Evolutionary conservation across 2,329 filamentous ascomycete species (phyloP), one percentile per base, ranked within the genome.

Genomic region (Helotiales sp.): DNA sequence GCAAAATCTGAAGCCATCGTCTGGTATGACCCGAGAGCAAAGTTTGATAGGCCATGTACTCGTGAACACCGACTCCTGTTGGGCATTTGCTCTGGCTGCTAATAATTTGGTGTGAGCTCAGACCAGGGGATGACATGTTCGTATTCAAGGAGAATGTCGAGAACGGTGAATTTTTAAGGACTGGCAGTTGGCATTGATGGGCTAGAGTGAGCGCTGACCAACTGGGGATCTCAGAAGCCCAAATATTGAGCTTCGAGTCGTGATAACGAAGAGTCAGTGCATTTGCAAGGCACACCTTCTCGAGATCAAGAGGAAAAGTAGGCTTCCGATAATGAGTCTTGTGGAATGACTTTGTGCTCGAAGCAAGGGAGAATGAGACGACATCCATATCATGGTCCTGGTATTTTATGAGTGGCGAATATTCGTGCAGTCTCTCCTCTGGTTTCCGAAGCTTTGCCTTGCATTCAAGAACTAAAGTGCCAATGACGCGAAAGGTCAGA

Each of bases 11-110:
- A 1, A 73, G 67, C 79, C 81, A 83, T 5, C 81, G 73, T 1
- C 75, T 67, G 42, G 69, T 57, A 15, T 71, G 75, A 0, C 79
- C 80, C 2, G 73, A 69, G 2, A 79, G 69, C 0, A 85, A 64
- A 5, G 59, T 67, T 59, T 79, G 75, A 58, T 76, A 78, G 0
- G 80, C 72, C 49, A 74, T 72, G 59, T 74, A 83, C 52, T 84
- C 81, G 24, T 81, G 77, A 0, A 76, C 55, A 9, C 73, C 75
- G n/a, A 82, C 53, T 2, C 73, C 71, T 1, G 72, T 44, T 0
- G 81, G 80, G 57, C 81, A 83, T 2, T 71, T 69, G 0, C 72
- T 70, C 44, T 81, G 77, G 29, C 67, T 77, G 1, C 80, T 75
- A 36, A 82, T 68, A 0, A 76, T 65, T 8, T 76, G 67, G 54